Percentiles rank a stretch among this genome's conserved stretches.
These are phyloP conservation scores for Lachancea fermentati DNA, from an alignment of 805 yeast species.

Conservation along the genomic window DNA sequence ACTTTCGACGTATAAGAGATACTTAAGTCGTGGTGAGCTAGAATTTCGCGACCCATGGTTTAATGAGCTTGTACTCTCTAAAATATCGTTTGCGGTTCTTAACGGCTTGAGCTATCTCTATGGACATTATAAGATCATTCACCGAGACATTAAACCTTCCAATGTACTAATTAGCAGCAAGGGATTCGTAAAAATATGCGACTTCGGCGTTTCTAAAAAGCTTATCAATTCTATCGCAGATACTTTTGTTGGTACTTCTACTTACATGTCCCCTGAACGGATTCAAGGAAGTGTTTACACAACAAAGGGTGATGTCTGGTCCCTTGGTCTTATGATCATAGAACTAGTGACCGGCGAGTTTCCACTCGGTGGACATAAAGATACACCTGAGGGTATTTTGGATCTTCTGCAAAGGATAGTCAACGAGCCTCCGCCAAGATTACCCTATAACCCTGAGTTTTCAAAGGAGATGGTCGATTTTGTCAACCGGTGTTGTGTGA, in stretches of 20 bases:
- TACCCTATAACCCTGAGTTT: slow-evolving; percentile 39
- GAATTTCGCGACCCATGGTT: slow-evolving; percentile 22
- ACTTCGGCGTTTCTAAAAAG: slow-evolving; percentile 93
- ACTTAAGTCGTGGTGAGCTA: neutral
- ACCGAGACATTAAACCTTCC: slow-evolving; percentile 93
- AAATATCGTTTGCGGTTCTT: slow-evolving; percentile 69
- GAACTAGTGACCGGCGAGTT: slow-evolving; percentile 83
- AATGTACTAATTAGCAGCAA: slow-evolving; percentile 81
- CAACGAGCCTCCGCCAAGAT: slow-evolving; percentile 81
- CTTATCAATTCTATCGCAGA: slow-evolving; percentile 91
- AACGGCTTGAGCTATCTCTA: slow-evolving; percentile 80
- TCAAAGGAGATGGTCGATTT: slow-evolving; percentile 53
- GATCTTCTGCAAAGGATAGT: slow-evolving; percentile 90
- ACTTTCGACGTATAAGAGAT: slow-evolving; percentile 45
- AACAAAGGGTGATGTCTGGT: slow-evolving; percentile 97
- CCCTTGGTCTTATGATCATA: slow-evolving; percentile 82
- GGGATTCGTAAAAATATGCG: slow-evolving; percentile 89
- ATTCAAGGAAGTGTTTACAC: slow-evolving; percentile 93
- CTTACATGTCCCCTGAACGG: slow-evolving; percentile 96
- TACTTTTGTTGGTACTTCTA: slow-evolving; percentile 96
- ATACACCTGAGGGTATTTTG: slow-evolving; percentile 76
- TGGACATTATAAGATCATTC: slow-evolving; percentile 80
- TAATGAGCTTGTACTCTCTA: slow-evolving; percentile 57
- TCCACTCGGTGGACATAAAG: slow-evolving; percentile 61
- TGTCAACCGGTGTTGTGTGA: slow-evolving; percentile 67